A percentile compares a stretch with the other conserved stretches of the same genome.
Evolutionary conservation across 352 stramenopile genomes (phyloP).

Genomic region (Elongisporangium prolatum): DNA sequence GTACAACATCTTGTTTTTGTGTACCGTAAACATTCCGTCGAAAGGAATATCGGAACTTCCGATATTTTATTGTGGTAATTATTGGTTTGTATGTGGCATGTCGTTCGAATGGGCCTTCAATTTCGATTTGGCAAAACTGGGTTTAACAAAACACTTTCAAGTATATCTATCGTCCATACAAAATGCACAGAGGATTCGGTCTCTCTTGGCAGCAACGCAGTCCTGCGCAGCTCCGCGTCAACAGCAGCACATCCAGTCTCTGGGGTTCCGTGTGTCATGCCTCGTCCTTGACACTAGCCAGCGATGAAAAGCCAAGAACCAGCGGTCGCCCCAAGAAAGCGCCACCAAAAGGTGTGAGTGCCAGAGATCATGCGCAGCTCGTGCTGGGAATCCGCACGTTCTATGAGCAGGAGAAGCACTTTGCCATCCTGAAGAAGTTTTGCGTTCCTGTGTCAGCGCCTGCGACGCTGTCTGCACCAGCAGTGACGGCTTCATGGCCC

Average conservation of each 20-base stretch:
- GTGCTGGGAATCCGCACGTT: conserved; percentile 52
- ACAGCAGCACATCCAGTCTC: background rate
- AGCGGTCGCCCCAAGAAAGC: background rate
- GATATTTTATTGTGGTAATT: too few relatives aligned
- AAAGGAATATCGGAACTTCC: too few relatives aligned
- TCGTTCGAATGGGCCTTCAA: too few relatives aligned
- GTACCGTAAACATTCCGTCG: too few relatives aligned
- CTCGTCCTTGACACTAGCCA: background rate
- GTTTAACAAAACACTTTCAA: too few relatives aligned
- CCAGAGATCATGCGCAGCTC: conserved; percentile 17
- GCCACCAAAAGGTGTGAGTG: background rate
- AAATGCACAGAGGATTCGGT: background rate
- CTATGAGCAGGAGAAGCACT: conserved; percentile 50
- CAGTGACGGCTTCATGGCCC: conserved; percentile 21
- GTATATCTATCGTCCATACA: too few relatives aligned
- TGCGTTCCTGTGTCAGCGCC: conserved; percentile 28
- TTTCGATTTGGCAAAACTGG: too few relatives aligned
- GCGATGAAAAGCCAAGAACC: background rate
- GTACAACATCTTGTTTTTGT: too few relatives aligned
- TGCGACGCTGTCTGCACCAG: conserved; percentile 19
- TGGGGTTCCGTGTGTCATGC: background rate
- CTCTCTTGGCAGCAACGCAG: background rate
- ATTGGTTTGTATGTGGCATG: too few relatives aligned
- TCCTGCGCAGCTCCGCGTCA: background rate
- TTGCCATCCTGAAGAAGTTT: conserved; percentile 48